Percentiles rank a stretch among this genome's conserved stretches.
Conservation (phyloP, 306 rosid genomes). For the Inga oerstediana region DNA sequence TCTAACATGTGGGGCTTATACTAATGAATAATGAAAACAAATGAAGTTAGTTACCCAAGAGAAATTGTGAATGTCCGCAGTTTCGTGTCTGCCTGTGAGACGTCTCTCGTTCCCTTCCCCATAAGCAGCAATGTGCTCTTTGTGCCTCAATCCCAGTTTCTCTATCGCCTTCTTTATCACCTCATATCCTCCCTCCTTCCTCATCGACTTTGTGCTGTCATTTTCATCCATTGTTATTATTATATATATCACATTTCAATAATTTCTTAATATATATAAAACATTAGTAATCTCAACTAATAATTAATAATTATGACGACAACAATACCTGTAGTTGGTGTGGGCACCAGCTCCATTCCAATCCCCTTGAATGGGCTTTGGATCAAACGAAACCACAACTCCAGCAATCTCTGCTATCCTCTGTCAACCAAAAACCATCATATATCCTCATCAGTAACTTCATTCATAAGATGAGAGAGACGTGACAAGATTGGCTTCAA, state of each 20-base stretch:
- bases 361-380: conserved; percentile 63
- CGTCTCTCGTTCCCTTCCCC: conserved; percentile 78
- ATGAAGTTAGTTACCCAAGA: conserved; percentile 46
- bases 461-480: not conserved
- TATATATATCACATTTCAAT: not conserved
- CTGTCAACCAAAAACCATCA: conserved; percentile 29
- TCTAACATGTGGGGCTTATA: not conserved
- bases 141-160: conserved; percentile 59
- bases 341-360: conserved; percentile 81
- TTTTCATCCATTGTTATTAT: not conserved
- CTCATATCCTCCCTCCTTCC: conserved; percentile 62
- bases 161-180: conserved; percentile 60
- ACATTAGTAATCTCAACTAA: too few species aligned
- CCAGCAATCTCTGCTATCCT: conserved; percentile 64
- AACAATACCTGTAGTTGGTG: conserved; percentile 53
- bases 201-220: conserved; percentile 68
- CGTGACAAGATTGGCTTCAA: not conserved
- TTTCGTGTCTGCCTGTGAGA: conserved; percentile 69
- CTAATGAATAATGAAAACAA: not conserved
- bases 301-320: not conserved
- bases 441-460: not conserved
- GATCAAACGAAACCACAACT: conserved; percentile 60
- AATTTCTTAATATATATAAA: too few species aligned
- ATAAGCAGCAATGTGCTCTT: conserved; percentile 70
- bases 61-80: conserved; percentile 61